Conservation (phyloP, 2,329 filamentous ascomycete genomes). For the Onygena corvina region DNA sequence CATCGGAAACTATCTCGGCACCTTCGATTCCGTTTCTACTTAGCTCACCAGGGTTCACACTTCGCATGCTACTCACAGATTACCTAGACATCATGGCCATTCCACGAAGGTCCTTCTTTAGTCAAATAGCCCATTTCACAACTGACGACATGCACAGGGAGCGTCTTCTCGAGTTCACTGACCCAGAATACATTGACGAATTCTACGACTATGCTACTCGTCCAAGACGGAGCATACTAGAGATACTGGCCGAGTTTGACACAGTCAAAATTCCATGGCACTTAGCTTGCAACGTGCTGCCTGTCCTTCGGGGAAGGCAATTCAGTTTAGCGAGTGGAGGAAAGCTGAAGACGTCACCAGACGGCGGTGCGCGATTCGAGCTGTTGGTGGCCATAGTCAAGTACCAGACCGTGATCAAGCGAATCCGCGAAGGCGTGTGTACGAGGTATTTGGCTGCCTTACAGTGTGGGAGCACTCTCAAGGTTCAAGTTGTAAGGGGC, state of each 20-base stretch:
- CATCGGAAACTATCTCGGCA: constrained; percentile 16
- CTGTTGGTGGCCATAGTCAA: constrained; percentile 79
- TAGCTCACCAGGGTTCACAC: constrained; percentile 40
- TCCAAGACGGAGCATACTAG: constrained; percentile 77
- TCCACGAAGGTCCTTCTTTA: constrained; percentile 76
- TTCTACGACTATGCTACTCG: constrained; percentile 93
- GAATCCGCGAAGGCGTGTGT: constrained; percentile 74
- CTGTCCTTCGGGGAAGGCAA: constrained; percentile 71
- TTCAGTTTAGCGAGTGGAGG: constrained; percentile 84
- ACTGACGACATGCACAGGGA: constrained; percentile 61
- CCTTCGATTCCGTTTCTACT: constrained; percentile 28
- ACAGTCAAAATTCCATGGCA: constrained; percentile 69
- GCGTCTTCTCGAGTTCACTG: constrained; percentile 69
- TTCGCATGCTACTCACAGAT: constrained; percentile 65
- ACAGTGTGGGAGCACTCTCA: constrained; percentile 44
- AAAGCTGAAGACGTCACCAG: constrained; percentile 27
- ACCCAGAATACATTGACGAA: constrained; percentile 71
- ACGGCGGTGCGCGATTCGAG: constrained; percentile 46
- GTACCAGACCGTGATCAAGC: constrained; percentile 76
- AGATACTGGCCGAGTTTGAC: constrained; percentile 82
- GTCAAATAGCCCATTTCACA: constrained; percentile 64
- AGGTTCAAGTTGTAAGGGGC: constrained; percentile 46
- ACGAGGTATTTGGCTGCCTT: constrained; percentile 71
- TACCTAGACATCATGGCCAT: constrained; percentile 84
- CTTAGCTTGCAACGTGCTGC: constrained; percentile 60